Evolutionary conservation across 2,329 filamentous ascomycete genomes (phyloP), one percentile per base, ranked within the genome.

Genomic region (Aureobasidium sp.): DNA sequence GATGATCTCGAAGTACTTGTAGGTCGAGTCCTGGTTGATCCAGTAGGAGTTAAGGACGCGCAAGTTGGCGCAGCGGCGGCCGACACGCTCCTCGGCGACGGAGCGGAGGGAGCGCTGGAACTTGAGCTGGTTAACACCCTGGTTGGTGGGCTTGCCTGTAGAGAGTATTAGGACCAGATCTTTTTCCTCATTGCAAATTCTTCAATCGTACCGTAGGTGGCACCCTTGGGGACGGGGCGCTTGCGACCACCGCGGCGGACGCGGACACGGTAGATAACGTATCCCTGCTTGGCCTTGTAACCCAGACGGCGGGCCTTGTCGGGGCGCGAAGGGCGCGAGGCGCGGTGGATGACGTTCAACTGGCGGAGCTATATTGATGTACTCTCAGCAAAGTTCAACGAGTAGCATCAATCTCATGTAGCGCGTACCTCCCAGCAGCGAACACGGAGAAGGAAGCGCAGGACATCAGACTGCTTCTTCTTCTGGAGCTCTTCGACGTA

Each of bases 231-330:
- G 67, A 86, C 91, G 74, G 93, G 94, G 80, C 86, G 86, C 92
- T 99, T 99, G 86, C 94, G 91, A 76, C 94, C 94, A 88, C 94
- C 94, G 80, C 94, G 91, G 79, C 94, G 90, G 74, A 99, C 94
- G 78, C 94, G 94, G 77, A 95, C 86, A 79, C 94, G 94, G 89
- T 99, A 99, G 89, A 99, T 91, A 78, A 99, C 94, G 86, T 97
- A 99, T 81, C 94, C 94, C 85, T 99, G 94, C 91, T 99, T 99
- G 85, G 95, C 94, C 90, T 99, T 99, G 91, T 99, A 99, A 75
- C 94, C 94, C 73, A 99, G 90, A 81, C 95, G 94, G 83, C 94
- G 94, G 78, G 95, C 94, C 90, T 99, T 99, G 85, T 99, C 95
- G 77, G 94, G 94, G 80, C 94, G 94, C 75, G 92, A 96, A 73